Evolutionary conservation across 768 basidiomycete species (phyloP), one percentile per base, ranked within the genome.

Genomic region (Pluteus cervinus): DNA sequence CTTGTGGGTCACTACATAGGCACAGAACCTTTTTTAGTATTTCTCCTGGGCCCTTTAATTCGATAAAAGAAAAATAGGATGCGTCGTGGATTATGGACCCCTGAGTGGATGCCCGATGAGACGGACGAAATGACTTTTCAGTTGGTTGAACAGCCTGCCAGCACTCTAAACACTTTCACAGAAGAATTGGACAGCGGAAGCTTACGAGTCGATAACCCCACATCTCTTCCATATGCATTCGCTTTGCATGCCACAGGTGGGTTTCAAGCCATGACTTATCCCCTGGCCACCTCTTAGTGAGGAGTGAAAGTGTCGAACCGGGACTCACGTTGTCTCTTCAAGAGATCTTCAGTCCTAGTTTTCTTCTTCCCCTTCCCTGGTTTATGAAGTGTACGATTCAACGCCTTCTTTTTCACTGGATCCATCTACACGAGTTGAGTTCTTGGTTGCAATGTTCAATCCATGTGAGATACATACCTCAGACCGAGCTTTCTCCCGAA

Each of bases 231-330:
- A 98, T 97, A 44, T 83, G 79, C 81, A 94, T 94, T 5, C 96
- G 77, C 60, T 97, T 98, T 1, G 92, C 87, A 50, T 97, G 94
- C 90, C 92, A 98, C 14, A 98, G 61, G 56, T 99, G 96, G 4
- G 92, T 94, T 54, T 94, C 90, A 1, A 99, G 76, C 94, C 94
- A 98, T 9, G 72, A 65, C 57, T 97, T 97, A 46, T 86, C 73
- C 21, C 68, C 93, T 96, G 45, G 2, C 33, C 8, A 18, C 24
- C 4, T 34, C 22, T 41, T 40, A 17, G 11, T 28, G 33, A 36
- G 29, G 12, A 31, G 12, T 17, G 36, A 16, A 4, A 23, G n/a
- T 7, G 23, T 33, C 22, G 24, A n/a, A 17, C 24, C 34, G 29
- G 24, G 12, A 44, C 61, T 45, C 46, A 94, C 94, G 61, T 58